phyloP scores from a whole-genome alignment of 768 basidiomycete species.

The Russula vinacea region DNA sequence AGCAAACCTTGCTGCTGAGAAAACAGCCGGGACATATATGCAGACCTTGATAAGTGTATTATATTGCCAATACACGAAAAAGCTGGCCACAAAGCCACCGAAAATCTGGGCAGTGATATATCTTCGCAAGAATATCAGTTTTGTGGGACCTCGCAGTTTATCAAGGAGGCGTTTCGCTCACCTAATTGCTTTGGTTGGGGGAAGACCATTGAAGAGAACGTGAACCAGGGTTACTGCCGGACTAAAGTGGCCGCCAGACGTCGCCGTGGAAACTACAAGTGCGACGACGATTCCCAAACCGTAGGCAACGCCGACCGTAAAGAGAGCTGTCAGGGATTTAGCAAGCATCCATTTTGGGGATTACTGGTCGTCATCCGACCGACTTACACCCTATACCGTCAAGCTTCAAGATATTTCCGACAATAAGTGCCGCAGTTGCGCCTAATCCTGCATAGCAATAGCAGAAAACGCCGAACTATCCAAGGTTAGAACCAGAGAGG shows the following conservation, averaged over 20 bases:
- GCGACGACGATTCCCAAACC: slow-evolving; percentile 42
- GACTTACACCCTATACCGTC: slow-evolving; percentile 36
- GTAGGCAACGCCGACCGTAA: slow-evolving; percentile 40
- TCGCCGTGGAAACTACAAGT: slow-evolving; percentile 36
- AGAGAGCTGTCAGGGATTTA: slow-evolving; percentile 31
- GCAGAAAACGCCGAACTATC: slow-evolving; percentile 26
- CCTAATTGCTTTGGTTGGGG: slow-evolving; percentile 50
- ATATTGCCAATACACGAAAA: slow-evolving; percentile 36
- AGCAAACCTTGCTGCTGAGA: background rate
- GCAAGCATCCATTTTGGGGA: background rate
- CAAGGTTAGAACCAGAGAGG: background rate
- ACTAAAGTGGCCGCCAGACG: slow-evolving; percentile 44
- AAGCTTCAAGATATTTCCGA: slow-evolving; percentile 33
- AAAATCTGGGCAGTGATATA: slow-evolving; percentile 38
- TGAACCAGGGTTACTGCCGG: slow-evolving; percentile 58
- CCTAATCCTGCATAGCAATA: slow-evolving; percentile 35
- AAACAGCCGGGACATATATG: background rate
- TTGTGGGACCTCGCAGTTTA: background rate
- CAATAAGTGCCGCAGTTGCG: slow-evolving; percentile 35
- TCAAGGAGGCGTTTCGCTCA: slow-evolving; percentile 32
- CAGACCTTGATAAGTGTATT: slow-evolving; percentile 27
- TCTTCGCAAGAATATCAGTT: slow-evolving; percentile 17
- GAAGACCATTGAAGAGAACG: slow-evolving; percentile 54
- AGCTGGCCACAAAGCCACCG: slow-evolving; percentile 35
- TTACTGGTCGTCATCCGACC: slow-evolving; percentile 23